Evolutionary conservation across 768 basidiomycete genomes (phyloP).

Genomic region (Leccinum aurantiacum): DNA sequence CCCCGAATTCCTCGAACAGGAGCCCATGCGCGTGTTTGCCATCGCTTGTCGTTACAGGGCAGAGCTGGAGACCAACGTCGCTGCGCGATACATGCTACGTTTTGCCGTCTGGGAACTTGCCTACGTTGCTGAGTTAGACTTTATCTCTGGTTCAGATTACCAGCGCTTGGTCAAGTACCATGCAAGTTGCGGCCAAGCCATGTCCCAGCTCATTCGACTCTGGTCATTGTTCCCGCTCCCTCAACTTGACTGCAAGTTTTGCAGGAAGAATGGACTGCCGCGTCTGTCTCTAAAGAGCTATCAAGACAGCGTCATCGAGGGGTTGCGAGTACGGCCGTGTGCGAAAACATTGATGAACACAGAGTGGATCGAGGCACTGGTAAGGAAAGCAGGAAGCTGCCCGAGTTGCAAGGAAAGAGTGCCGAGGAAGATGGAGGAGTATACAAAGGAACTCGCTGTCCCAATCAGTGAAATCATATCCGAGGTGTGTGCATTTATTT

Average conservation of each 20-base stretch:
- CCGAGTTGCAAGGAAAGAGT: conserved; percentile 30
- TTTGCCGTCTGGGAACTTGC: conserved; percentile 35
- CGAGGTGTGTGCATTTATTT: conserved; percentile 21
- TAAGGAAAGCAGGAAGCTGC: conserved; percentile 33
- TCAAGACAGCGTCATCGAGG: conserved; percentile 36
- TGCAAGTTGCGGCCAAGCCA: conserved; percentile 34
- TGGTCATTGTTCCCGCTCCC: conserved; percentile 34
- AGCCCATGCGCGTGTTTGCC: conserved; percentile 38
- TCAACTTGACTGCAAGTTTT: conserved; percentile 34
- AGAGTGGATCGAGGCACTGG: conserved; percentile 34
- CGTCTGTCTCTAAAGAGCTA: conserved; percentile 32
- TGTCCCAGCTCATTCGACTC: conserved; percentile 33
- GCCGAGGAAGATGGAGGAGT: conserved; percentile 31
- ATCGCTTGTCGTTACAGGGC: conserved; percentile 39
- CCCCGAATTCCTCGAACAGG: conserved; percentile 34
- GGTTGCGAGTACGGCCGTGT: conserved; percentile 33
- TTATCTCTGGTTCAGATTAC: conserved; percentile 38
- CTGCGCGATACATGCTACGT: conserved; percentile 38
- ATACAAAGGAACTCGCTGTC: conserved; percentile 27
- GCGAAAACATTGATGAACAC: conserved; percentile 29
- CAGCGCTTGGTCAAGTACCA: conserved; percentile 39
- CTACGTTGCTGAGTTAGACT: conserved; percentile 36
- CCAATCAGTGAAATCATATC: conserved; percentile 32
- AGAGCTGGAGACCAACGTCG: conserved; percentile 35
- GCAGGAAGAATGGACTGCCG: conserved; percentile 36